These are phyloP conservation scores for Beta corolliflora DNA, from an alignment of 179 eudicot genomes.

Conservation along the genomic window DNA sequence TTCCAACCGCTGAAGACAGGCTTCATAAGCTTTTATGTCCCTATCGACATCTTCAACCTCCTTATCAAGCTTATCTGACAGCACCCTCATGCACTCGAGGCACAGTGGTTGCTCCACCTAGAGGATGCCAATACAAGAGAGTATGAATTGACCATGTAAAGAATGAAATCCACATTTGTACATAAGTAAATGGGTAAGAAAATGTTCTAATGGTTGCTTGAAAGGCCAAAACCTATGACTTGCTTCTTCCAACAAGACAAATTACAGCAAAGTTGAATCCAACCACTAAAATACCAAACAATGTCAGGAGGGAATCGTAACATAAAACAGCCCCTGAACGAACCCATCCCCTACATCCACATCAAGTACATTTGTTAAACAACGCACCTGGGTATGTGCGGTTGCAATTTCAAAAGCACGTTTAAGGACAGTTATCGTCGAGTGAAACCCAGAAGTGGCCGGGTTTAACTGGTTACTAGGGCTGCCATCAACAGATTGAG, in stretches of 20 bases:
- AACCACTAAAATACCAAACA: too few relatives aligned
- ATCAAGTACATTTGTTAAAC: neutral
- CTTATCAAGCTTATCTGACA: constrained; percentile 95
- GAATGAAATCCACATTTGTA: neutral
- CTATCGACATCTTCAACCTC: constrained; percentile 92
- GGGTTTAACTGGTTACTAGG: constrained; percentile 51
- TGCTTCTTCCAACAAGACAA: neutral
- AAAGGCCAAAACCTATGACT: neutral
- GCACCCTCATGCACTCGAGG: constrained; percentile 92
- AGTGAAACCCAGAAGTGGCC: constrained; percentile 78
- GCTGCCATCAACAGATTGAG: constrained; percentile 56
- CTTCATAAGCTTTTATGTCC: constrained; percentile 89
- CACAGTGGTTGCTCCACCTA: constrained; percentile 97
- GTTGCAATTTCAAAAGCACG: constrained; percentile 94
- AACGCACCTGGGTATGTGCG: constrained; percentile 73
- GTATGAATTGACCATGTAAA: neutral
- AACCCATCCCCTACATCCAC: too few relatives aligned
- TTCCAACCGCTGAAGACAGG: constrained; percentile 83
- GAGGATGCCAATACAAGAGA: constrained; percentile 17
- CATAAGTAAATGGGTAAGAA: neutral
- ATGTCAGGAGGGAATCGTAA: neutral
- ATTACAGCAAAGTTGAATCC: neutral
- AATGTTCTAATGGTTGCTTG: neutral
- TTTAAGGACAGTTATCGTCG: constrained; percentile 74
- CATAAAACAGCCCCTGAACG: neutral